Evolutionary conservation across 2,329 filamentous ascomycete species (phyloP), one percentile per base, ranked within the genome.

Genomic region (Arthrobotrys iridis): DNA sequence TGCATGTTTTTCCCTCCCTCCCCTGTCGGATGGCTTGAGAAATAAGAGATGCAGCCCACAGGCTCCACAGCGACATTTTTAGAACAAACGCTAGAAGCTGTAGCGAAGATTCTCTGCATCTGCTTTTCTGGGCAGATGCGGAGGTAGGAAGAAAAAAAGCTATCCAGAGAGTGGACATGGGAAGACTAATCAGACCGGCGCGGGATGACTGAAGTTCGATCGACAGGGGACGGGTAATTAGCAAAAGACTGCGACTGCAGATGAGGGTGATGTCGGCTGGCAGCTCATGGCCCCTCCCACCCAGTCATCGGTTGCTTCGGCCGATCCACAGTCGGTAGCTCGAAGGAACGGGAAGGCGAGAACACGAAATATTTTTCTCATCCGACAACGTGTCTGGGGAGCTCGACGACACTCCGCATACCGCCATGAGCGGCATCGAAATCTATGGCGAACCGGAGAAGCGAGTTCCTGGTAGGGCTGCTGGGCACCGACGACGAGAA

Each of bases 51-150:
- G 65, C 52, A 62, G 30, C 40, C 22, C 40, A 4, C 11, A 55
- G 30, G 62, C 45, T 28, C 52, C 45, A 74, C 62, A 57, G 35
- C 18, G 50, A 62, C 70, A 74, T 62, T 74, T 74, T 74, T 74
- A 74, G 70, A 74, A 74, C 46, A n/a, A 52, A 55, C 67, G 70
- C 60, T 66, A 74, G 62, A 74, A 74, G 70, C 35, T 67, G 55
- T 67, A 24, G 28, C 50, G 70, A 74, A 74, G 4, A 43, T 67
- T 74, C 70, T 50, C 26, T 67, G 62, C 62, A 37, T 74, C 52
- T 74, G 46, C 70, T 48, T 22, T 41, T 65, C 48, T n/a, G 52
- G 60, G 70, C 28, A 62, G 55, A 1, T 46, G 26, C 20, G 24
- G 24, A 37, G 45, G 46, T 57, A 18, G 28, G 33, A 65, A 40